Evolutionary conservation across 2,329 filamentous ascomycete genomes (phyloP).

Genomic region (Monosporascus sp.): DNA sequence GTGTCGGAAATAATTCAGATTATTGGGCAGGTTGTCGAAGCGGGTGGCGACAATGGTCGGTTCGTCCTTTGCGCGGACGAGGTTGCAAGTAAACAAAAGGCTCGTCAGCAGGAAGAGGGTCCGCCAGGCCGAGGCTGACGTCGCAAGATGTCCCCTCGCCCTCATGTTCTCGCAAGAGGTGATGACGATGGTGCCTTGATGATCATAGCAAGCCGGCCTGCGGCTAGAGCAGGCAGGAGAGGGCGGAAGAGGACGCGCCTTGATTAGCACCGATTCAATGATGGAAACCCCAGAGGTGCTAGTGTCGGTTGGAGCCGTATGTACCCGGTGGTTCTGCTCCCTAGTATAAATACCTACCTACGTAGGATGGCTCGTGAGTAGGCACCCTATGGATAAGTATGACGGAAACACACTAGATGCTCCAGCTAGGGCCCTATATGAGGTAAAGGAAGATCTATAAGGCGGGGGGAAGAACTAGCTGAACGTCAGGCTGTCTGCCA

Average conservation of each 20-base stretch:
- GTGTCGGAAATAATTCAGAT: conserved; percentile 86
- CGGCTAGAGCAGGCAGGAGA: conserved; percentile 1
- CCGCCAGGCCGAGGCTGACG: conserved; percentile 38
- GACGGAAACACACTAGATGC: no score
- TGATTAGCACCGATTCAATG: background rate
- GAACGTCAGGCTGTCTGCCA: no score
- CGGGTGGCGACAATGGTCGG: conserved; percentile 60
- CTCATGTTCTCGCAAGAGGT: conserved; percentile 45
- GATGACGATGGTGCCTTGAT: conserved; percentile 22
- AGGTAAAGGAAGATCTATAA: no score
- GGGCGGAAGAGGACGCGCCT: background rate
- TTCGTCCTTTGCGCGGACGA: conserved; percentile 49
- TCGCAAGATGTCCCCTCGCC: conserved; percentile 40
- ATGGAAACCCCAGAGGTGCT: background rate
- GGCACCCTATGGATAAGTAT: no score
- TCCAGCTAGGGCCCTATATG: no score
- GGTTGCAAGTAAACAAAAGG: conserved; percentile 17
- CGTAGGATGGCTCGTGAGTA: no score
- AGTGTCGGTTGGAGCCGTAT: background rate
- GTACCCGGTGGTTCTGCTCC: background rate
- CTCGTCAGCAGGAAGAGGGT: conserved; percentile 29
- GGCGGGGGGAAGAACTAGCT: no score
- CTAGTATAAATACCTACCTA: no score
- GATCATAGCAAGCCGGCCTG: conserved; percentile 36
- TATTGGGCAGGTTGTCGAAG: conserved; percentile 61